Evolutionary conservation across 331 rosid species (phyloP).

Genomic region (Malus hybrid): DNA sequence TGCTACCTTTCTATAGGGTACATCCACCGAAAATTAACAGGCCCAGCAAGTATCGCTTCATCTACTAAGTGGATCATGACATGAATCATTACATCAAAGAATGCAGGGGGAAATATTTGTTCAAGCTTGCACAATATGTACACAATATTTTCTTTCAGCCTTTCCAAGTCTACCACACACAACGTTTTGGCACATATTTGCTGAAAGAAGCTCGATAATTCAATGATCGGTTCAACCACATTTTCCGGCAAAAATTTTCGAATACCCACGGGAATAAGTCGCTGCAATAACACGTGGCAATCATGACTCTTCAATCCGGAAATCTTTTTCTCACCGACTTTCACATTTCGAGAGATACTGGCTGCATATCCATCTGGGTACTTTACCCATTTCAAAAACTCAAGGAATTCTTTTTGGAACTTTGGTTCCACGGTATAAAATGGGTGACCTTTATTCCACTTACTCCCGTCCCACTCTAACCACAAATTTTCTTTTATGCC

Average conservation of each 20-base stretch:
- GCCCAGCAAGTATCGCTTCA: too few relatives aligned
- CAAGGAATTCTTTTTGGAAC: background rate
- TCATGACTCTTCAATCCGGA: background rate
- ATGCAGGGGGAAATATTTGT: too few relatives aligned
- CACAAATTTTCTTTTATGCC: background rate
- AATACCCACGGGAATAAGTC: background rate
- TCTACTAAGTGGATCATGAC: too few relatives aligned
- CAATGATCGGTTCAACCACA: background rate
- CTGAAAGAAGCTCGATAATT: background rate
- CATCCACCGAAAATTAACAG: too few relatives aligned
- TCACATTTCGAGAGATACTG: background rate
- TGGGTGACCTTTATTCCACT: background rate
- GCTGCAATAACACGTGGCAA: background rate
- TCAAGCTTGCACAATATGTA: background rate
- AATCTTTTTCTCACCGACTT: background rate
- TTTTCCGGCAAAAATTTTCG: background rate
- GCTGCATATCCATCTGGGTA: background rate
- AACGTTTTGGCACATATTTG: background rate
- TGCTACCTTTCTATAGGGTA: too few relatives aligned
- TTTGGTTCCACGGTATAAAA: background rate
- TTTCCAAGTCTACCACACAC: background rate
- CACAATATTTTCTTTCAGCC: background rate
- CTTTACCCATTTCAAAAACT: background rate
- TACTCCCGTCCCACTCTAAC: background rate
- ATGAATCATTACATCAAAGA: background rate